Conservation (phyloP, 1,284 basidiomycete genomes). For the Fistulina hepatica region DNA sequence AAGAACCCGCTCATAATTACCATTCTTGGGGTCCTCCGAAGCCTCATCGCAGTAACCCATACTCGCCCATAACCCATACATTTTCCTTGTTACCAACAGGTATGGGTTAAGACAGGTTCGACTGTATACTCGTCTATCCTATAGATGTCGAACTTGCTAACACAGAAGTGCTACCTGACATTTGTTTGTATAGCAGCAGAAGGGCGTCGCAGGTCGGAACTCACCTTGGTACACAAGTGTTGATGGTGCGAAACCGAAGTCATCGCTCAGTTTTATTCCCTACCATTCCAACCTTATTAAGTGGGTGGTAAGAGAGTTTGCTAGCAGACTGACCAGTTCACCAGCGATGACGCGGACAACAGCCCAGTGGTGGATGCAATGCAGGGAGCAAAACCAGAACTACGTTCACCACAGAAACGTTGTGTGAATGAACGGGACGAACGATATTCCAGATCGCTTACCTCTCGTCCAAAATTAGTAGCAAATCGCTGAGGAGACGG, state of each 20-base stretch:
- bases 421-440: neutral
- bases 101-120: too few relatives aligned
- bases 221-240: conserved; percentile 61
- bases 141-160: too few relatives aligned
- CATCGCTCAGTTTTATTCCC: conserved; percentile 54
- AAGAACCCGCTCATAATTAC: too few relatives aligned
- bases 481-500: conserved; percentile 62
- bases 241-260: conserved; percentile 76
- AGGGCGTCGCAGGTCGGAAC: conserved; percentile 13
- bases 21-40: too few relatives aligned
- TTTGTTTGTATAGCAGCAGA: too few relatives aligned
- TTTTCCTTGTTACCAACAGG: too few relatives aligned
- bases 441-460: conserved; percentile 22
- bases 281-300: conserved; percentile 20
- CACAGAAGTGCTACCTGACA: too few relatives aligned
- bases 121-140: too few relatives aligned
- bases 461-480: conserved; percentile 75
- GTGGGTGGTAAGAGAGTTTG: neutral
- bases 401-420: conserved; percentile 19
- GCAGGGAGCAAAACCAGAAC: conserved; percentile 80
- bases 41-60: too few relatives aligned
- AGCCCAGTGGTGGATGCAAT: conserved; percentile 80
- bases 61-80: too few relatives aligned
- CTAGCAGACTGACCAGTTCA: conserved; percentile 46
- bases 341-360: conserved; percentile 77